phyloP scores from a whole-genome alignment of 495 filamentous ascomycete genomes.

The Thozetella sp. region DNA sequence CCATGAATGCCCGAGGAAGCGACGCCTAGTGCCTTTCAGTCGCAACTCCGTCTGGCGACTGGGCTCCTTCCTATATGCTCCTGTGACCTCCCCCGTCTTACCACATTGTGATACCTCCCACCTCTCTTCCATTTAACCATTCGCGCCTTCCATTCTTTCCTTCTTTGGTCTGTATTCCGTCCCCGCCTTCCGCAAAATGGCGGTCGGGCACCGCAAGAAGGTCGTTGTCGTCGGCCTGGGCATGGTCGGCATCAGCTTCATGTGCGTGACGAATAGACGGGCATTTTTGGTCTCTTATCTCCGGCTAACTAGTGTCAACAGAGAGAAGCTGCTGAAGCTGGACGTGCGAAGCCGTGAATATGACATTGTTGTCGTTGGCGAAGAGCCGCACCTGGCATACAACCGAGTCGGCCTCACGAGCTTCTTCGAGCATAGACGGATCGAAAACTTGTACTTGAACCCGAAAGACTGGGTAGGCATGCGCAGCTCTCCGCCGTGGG shows the following conservation, averaged over 20 bases:
- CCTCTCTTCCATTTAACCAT: no score
- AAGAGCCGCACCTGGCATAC: constrained; percentile 90
- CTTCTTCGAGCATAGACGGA: constrained; percentile 89
- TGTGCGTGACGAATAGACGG: constrained; percentile 54
- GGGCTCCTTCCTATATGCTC: no score
- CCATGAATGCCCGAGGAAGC: no score
- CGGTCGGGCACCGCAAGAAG: constrained; percentile 51
- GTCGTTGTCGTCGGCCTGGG: constrained; percentile 90
- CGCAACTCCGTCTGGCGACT: no score
- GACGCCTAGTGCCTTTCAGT: no score
- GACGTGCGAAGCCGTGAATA: constrained; percentile 78
- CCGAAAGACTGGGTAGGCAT: constrained; percentile 80
- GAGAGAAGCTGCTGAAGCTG: constrained; percentile 89
- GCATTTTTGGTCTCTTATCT: not conserved
- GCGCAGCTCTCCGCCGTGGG: not conserved
- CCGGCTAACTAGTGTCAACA: constrained; percentile 22
- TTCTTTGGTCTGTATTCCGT: not conserved
- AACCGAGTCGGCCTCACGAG: constrained; percentile 94
- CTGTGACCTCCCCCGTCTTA: no score
- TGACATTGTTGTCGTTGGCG: constrained; percentile 88
- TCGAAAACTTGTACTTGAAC: constrained; percentile 90
- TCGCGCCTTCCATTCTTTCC: not conserved
- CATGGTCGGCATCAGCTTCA: constrained; percentile 95
- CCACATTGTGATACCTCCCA: no score
- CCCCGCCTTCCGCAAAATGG: not conserved